Base-by-base conservation (phyloP, 73 alveolate genomes). In the Paramecium pentaurelia region DNA sequence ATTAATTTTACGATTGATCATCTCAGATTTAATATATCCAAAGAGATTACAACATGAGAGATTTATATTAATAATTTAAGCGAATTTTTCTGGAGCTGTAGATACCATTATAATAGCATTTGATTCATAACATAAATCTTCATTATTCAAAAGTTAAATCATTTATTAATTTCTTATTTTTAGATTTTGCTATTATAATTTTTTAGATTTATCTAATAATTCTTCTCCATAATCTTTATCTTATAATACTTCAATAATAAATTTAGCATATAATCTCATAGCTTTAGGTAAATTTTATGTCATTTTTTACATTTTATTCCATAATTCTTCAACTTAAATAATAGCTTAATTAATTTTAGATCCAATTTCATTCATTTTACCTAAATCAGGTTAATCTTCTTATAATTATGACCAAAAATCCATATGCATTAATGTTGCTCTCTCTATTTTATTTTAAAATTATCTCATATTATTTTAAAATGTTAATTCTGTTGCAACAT, bases 401-500 rank as follows among this genome's bases (percentile, higher is more conserved):
- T 77, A 73, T 36, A 87, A 80, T 70, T 87, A 40, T 34, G 93
- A 68, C 93, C 93, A 87, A 77, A 87, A 87, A 40, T 87, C 93
- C 89, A 87, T 87, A 87, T 87, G 93, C 68, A 64, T 64, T 28
- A 87, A 64, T 8, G 93, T 77, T 22, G 88, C 60, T 40, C 93
- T 60, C 25, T 87, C 93, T 16, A 87, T 87, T 22, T 38, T 60
- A 87, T 87, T 87, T 70, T 87, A 27, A 73, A 87, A 64, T 1
- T 22, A 68, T 87, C 89, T 87, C 73, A 87, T 64, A 8, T 64
- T 60, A 18, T 59, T 64, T 34, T 87, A 87, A 44, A 60, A 87
- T n/a, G 88, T 73, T 64, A 87, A 64, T 25, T 87, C 93, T n/a
- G 77, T 42, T 8, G 77, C 88, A 22, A 60, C 36, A 51, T 87